phyloP scores from a whole-genome alignment of 1,284 basidiomycete genomes.

The Fistulinella cinereoalba region DNA sequence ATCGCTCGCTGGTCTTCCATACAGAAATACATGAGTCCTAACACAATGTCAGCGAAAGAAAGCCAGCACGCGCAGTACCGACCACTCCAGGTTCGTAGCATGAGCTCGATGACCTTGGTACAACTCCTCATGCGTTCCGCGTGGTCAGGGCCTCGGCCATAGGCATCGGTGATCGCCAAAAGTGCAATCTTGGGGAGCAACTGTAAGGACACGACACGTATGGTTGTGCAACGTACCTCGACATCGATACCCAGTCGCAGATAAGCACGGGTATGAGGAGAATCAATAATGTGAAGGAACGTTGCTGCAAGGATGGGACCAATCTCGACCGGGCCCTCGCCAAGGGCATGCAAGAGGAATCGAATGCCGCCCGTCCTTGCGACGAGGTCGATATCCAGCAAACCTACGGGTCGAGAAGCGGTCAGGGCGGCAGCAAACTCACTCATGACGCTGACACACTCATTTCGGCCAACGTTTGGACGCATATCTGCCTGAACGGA shows the following conservation, averaged over 20 bases:
- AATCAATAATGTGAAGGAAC: conserved; percentile 85
- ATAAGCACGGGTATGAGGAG: conserved; percentile 78
- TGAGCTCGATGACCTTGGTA: conserved; percentile 75
- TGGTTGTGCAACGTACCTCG: conserved; percentile 56
- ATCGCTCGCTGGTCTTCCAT: conserved; percentile 87
- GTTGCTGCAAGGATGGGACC: conserved; percentile 81
- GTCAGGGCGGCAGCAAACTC: conserved; percentile 16
- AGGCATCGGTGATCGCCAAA: conserved; percentile 87
- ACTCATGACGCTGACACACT: conserved; percentile 45
- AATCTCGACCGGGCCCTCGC: conserved; percentile 86
- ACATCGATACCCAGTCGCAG: conserved; percentile 84
- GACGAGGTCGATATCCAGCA: conserved; percentile 86
- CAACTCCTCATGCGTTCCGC: conserved; percentile 76
- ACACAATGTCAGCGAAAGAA: conserved; percentile 9
- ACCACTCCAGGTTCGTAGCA: conserved; percentile 95
- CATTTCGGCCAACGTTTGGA: conserved; percentile 92
- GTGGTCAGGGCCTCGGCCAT: conserved; percentile 77
- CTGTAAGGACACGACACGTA: conserved; percentile 12
- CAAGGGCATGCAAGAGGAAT: conserved; percentile 82
- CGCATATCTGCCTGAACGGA: conserved; percentile 77
- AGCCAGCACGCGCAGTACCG: conserved; percentile 27
- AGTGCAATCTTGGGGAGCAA: conserved; percentile 63
- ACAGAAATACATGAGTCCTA: conserved; percentile 92
- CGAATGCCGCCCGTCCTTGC: conserved; percentile 81
- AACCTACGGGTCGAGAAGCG: conserved; percentile 42